Conservation (phyloP, 345 rosid genomes). For the Schrenkiella parvula region DNA sequence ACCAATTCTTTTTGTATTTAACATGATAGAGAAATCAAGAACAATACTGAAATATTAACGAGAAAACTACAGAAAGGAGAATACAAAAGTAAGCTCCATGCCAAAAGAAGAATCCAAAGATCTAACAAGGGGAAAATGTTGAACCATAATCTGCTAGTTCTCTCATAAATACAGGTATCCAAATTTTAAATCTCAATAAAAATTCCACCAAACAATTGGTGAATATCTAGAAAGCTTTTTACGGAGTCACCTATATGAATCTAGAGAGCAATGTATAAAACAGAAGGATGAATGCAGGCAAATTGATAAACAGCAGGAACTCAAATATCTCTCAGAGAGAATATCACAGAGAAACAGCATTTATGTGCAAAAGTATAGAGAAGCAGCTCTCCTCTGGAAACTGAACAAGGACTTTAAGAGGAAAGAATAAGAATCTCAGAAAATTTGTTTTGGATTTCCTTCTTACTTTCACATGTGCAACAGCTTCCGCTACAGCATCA, state of each 20-base stretch:
- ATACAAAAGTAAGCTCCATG: conserved; percentile 5
- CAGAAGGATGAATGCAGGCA: neutral
- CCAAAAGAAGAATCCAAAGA: neutral
- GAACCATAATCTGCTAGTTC: neutral
- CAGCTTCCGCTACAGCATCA: conserved; percentile 75
- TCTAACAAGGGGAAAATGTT: neutral
- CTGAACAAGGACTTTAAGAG: neutral
- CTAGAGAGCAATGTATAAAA: neutral
- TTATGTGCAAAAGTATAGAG: neutral
- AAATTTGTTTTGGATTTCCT: neutral
- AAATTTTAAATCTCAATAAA: neutral
- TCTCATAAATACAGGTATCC: neutral
- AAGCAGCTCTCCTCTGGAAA: conserved; percentile 1
- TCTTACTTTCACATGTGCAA: conserved; percentile 82
- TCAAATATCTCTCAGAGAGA: neutral
- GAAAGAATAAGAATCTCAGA: neutral
- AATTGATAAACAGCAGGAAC: neutral
- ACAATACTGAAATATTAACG: neutral
- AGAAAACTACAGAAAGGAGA: neutral
- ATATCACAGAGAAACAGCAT: neutral
- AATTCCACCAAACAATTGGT: neutral
- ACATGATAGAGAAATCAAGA: neutral
- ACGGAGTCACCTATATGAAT: neutral
- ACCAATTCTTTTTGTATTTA: neutral
- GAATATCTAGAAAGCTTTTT: neutral